Evolutionary conservation across 1,284 basidiomycete genomes (phyloP), one percentile per base, ranked within the genome.

Genomic region (Cryptococcus deneoformans): DNA sequence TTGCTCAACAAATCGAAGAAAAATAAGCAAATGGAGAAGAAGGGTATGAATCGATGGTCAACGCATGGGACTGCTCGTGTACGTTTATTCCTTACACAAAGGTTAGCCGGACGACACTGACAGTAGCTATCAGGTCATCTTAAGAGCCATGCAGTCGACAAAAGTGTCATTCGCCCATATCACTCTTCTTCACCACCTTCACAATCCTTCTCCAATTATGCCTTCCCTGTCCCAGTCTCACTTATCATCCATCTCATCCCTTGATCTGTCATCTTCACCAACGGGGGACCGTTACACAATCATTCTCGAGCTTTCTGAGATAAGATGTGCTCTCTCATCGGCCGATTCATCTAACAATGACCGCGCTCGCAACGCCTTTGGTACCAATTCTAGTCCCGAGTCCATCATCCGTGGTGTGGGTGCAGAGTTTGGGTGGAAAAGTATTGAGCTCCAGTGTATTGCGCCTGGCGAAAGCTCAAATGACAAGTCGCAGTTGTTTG

Each of bases 331-430:
- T 12, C 52, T 74, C 2, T 57, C 61, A 7, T 68, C 71, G 3
- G 69, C 74, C 11, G 69, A 74, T 52, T 69, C 71, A 6, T 63
- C 65, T 53, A 69, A 65, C 48, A 69, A 76, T 54, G 55, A 64
- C 3, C 61, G 67, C 14, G 68, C 72, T n/a, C 55, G 67, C 29
- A 73, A 74, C 53, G 60, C 72, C 4, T 74, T 72, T 50, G 73
- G 73, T 3, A 64, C 56, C 6, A 75, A 71, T 54, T 39, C 57
- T 8, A 60, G 50, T 10, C 63, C 62, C 4, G 62, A 63, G 39
- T 68, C 63, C 5, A 57, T 62, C 16, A 59, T 77, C 6, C 67
- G 68, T 1, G 75, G 75, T 4, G 46, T 73, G 11, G 65, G 60
- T 1, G 66, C 67, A 11, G 47, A 61, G 5, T 16, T 72, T 4